Percentiles rank a stretch among this genome's conserved stretches.
Evolutionary conservation across 129 eudicot species (phyloP).

Genomic region (Heracleum sosnowskyi): DNA sequence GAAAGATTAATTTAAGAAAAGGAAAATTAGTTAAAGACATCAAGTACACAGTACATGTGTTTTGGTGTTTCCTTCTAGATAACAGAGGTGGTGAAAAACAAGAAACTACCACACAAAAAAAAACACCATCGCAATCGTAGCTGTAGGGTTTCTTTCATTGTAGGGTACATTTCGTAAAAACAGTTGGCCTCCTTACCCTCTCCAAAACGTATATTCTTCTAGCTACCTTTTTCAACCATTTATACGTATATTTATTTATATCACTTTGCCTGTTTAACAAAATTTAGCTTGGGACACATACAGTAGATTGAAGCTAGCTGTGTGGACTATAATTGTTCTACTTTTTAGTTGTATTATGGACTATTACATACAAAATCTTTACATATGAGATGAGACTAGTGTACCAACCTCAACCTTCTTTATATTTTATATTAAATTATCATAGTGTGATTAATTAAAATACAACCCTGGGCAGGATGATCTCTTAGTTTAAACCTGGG

Average conservation of each 20-base stretch:
- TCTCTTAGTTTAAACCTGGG: background rate
- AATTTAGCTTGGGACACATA: background rate
- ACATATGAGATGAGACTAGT: background rate
- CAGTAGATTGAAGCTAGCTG: background rate
- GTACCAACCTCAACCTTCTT: constrained; percentile 8
- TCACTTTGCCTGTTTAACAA: background rate
- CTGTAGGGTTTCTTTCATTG: constrained; percentile 7
- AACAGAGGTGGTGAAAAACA: constrained; percentile 3
- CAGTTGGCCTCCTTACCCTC: background rate
- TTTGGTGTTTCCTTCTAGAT: constrained; percentile 11
- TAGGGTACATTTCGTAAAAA: background rate
- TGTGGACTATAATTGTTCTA: background rate
- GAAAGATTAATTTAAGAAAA: too few relatives aligned
- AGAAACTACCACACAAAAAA: background rate
- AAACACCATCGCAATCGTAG: background rate
- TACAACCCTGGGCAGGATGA: background rate
- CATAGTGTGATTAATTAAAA: background rate
- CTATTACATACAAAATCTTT: background rate
- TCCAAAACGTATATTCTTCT: background rate
- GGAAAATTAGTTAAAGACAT: too few relatives aligned
- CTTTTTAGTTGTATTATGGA: background rate
- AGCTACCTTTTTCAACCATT: background rate
- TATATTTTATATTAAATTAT: background rate
- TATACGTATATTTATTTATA: background rate
- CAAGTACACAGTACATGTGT: background rate